These are phyloP conservation scores for Onygena corvina DNA, from an alignment of 2,329 filamentous ascomycete genomes.

Conservation along the genomic window DNA sequence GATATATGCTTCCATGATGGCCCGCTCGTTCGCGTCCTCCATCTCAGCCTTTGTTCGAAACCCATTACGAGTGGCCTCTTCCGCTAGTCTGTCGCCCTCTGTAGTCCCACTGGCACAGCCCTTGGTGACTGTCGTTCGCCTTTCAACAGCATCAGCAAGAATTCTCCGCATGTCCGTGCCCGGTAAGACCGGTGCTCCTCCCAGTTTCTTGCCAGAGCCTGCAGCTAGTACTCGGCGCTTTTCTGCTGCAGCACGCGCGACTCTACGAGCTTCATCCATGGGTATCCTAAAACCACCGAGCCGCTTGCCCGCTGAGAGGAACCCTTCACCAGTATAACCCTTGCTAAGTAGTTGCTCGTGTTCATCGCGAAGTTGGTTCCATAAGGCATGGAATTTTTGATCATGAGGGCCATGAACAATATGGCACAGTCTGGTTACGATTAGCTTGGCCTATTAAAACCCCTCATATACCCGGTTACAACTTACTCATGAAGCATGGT, in stretches of 20 bases:
- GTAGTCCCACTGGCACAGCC: conserved; percentile 66
- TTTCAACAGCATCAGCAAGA: conserved; percentile 59
- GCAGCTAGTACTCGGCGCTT: conserved; percentile 48
- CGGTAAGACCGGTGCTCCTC: conserved; percentile 46
- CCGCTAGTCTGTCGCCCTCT: conserved; percentile 53
- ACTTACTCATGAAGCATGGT: conserved; percentile 78
- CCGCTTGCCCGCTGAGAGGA: conserved; percentile 60
- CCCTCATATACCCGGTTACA: neutral
- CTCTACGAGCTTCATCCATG: conserved; percentile 58
- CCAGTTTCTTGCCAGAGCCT: conserved; percentile 60
- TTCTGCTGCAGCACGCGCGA: conserved; percentile 63
- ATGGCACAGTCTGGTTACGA: conserved; percentile 52
- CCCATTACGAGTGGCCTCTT: conserved; percentile 57
- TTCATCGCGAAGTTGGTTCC: conserved; percentile 82
- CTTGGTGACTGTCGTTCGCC: conserved; percentile 52
- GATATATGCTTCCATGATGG: conserved; percentile 74
- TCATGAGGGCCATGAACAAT: conserved; percentile 77
- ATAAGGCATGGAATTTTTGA: conserved; percentile 67
- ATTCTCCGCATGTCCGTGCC: conserved; percentile 59
- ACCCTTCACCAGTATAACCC: conserved; percentile 84
- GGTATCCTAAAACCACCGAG: conserved; percentile 59
- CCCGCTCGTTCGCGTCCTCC: conserved; percentile 75
- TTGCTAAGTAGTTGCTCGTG: conserved; percentile 63
- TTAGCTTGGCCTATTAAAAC: conserved; percentile 13
- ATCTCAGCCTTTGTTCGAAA: conserved; percentile 77